phyloP scores from a whole-genome alignment of 345 rosid species.

The Aethionema arabicum region DNA sequence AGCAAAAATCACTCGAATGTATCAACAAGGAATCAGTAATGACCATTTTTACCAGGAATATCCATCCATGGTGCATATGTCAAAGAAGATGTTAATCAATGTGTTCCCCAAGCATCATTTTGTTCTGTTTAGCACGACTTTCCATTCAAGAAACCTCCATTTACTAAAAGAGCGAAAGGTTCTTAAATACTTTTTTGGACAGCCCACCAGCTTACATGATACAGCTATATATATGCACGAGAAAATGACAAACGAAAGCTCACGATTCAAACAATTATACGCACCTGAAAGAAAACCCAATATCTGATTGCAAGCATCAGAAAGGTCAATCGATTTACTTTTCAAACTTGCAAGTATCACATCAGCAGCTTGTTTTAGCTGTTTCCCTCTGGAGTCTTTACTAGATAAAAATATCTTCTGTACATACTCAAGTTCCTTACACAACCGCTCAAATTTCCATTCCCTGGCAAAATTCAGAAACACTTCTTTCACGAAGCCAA shows the following conservation, averaged over 20 bases:
- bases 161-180: too few species aligned
- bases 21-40: constrained; percentile 11
- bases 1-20: constrained; percentile 2
- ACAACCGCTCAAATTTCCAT: constrained; percentile 68
- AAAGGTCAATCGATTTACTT: constrained; percentile 52
- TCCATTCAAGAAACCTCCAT: too few species aligned
- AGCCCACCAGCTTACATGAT: background rate
- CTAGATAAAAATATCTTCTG: constrained; percentile 74
- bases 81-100: constrained; percentile 6
- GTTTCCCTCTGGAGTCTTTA: constrained; percentile 81
- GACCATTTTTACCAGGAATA: constrained; percentile 4
- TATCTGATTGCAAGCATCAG: constrained; percentile 57
- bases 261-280: constrained; percentile 13
- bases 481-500: constrained; percentile 98
- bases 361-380: constrained; percentile 71
- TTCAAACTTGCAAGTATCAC: constrained; percentile 61
- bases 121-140: too few species aligned
- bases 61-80: constrained; percentile 8
- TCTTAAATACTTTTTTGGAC: too few species aligned
- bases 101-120: constrained; percentile 12
- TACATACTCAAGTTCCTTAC: constrained; percentile 85
- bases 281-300: constrained; percentile 71
- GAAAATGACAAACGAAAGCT: background rate
- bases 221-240: background rate
- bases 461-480: constrained; percentile 74